Conservation (phyloP, 2,329 filamentous ascomycete genomes). For the Chrysosporium keratinophilum region DNA sequence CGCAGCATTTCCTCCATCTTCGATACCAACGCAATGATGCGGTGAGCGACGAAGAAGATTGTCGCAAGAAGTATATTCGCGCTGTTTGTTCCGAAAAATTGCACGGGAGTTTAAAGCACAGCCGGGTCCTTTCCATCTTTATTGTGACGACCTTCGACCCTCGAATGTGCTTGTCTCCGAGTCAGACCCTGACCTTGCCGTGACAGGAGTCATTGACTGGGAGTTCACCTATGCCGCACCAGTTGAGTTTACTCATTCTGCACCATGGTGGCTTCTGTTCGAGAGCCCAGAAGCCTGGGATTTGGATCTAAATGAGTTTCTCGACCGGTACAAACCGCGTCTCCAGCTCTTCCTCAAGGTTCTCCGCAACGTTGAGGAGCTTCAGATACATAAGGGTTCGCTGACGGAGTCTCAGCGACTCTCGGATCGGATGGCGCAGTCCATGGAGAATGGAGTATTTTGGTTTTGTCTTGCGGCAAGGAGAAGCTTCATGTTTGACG, state of each 20-base stretch:
- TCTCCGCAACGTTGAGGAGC: constrained; percentile 18
- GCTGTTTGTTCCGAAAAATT: constrained; percentile 34
- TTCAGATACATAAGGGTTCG: constrained; percentile 14
- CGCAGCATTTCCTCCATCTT: constrained; percentile 22
- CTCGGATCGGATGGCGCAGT: constrained; percentile 15
- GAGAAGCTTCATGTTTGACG: constrained; percentile 17
- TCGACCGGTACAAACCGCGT: constrained; percentile 20
- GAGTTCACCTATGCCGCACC: constrained; percentile 22
- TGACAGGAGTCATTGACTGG: constrained; percentile 23
- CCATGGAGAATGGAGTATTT: constrained; percentile 17
- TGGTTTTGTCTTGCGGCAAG: constrained; percentile 18
- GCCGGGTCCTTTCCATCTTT: constrained; percentile 20
- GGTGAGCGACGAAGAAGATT: constrained; percentile 31
- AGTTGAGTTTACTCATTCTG: constrained; percentile 18
- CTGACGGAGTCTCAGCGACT: constrained; percentile 15
- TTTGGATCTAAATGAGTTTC: constrained; percentile 20
- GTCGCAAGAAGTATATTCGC: constrained; percentile 37
- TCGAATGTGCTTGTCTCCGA: constrained; percentile 21
- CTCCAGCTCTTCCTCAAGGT: constrained; percentile 21
- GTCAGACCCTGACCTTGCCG: constrained; percentile 13
- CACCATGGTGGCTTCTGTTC: constrained; percentile 22
- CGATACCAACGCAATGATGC: constrained; percentile 36
- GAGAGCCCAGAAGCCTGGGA: constrained; percentile 19
- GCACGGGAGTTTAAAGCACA: constrained; percentile 19
- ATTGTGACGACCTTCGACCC: constrained; percentile 22